phyloP scores from a whole-genome alignment of 2,329 filamentous ascomycete species.

The Fonsecaea pugnacius region DNA sequence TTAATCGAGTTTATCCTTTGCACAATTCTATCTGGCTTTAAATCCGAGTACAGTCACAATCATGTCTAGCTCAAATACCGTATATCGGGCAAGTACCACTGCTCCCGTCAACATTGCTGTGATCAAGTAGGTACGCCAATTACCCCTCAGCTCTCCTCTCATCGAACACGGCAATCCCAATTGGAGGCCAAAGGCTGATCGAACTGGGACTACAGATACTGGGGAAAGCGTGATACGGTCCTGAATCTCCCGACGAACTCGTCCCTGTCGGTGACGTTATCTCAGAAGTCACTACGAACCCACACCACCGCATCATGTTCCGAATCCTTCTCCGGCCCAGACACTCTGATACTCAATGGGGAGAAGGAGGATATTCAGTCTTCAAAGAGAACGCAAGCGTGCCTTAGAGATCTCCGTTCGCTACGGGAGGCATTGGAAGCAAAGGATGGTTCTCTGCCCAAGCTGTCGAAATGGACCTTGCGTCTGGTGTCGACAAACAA shows the following conservation, averaged over 20 bases:
- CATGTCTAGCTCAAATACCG: slow-evolving; percentile 39
- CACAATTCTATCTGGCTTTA: not conserved
- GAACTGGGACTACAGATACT: slow-evolving; percentile 64
- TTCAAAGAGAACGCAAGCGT: slow-evolving; percentile 89
- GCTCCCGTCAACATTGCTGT: slow-evolving; percentile 59
- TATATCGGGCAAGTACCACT: slow-evolving; percentile 93
- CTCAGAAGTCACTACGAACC: slow-evolving; percentile 89
- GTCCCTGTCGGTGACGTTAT: slow-evolving; percentile 94
- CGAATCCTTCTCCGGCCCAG: slow-evolving; percentile 63
- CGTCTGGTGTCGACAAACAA: slow-evolving; percentile 96
- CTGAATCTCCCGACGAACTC: slow-evolving; percentile 98
- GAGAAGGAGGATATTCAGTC: slow-evolving; percentile 76
- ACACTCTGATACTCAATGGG: slow-evolving; percentile 84
- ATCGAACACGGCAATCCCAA: not conserved
- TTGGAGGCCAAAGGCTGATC: not conserved
- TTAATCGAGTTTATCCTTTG: no score
- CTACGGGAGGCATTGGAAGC: slow-evolving; percentile 77
- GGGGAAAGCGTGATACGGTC: slow-evolving; percentile 93
- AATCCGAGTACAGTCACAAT: not conserved
- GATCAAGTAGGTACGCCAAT: slow-evolving; percentile 40
- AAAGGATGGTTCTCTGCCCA: slow-evolving; percentile 73
- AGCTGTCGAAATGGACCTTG: slow-evolving; percentile 75
- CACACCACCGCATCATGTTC: slow-evolving; percentile 96
- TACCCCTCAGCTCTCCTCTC: slow-evolving; percentile 9
- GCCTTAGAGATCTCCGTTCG: slow-evolving; percentile 81